Percentiles rank a stretch among this genome's conserved stretches.
These are phyloP conservation scores for Gossypioides kirkii DNA, from an alignment of 345 rosid genomes.

Conservation along the genomic window DNA sequence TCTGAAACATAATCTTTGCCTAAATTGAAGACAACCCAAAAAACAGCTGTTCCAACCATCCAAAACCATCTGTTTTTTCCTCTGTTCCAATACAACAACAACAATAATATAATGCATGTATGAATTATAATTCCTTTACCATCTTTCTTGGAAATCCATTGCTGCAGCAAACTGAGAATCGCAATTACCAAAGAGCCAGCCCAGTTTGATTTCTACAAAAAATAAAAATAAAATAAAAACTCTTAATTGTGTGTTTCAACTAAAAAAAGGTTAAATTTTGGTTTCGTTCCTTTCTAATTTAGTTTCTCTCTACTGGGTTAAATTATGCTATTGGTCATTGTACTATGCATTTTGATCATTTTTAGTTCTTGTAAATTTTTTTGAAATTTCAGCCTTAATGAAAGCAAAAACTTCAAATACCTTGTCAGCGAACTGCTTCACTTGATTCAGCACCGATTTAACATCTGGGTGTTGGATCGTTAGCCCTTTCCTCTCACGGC, in stretches of 20 bases:
- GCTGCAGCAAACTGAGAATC: background rate
- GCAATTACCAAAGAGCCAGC: background rate
- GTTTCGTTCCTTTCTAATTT: no score
- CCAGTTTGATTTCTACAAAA: background rate
- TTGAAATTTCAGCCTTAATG: no score
- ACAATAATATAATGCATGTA: background rate
- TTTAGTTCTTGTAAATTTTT: no score
- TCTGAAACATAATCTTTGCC: slow-evolving; percentile 1
- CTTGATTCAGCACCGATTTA: background rate
- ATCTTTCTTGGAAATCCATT: background rate
- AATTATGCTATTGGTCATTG: no score
- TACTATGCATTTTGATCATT: no score
- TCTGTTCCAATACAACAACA: background rate
- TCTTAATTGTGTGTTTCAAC: background rate
- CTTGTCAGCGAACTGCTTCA: background rate
- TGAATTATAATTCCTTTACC: background rate
- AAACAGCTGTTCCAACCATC: background rate
- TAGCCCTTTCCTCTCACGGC: background rate
- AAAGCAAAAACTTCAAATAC: background rate
- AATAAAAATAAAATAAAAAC: background rate
- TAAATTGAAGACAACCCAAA: background rate
- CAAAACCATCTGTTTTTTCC: background rate
- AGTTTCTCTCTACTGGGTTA: no score
- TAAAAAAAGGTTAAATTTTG: no score
- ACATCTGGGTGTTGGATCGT: slow-evolving; percentile 13